Evolutionary conservation across 345 rosid species (phyloP).

Genomic region (Moricandia arvensis): DNA sequence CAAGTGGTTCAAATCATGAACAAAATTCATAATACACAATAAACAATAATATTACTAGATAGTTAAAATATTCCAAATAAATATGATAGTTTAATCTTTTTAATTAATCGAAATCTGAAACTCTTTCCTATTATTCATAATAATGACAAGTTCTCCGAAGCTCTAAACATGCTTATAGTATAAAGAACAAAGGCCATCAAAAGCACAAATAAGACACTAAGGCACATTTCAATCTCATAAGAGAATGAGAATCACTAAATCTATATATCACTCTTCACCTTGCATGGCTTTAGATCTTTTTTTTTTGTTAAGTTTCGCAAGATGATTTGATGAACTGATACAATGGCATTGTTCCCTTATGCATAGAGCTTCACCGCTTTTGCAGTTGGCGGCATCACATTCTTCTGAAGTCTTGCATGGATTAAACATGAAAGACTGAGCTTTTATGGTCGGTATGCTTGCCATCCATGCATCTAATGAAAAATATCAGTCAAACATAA

Average conservation of each 20-base stretch:
- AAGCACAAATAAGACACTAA: not conserved
- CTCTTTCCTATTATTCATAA: too few species aligned
- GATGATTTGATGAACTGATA: not conserved
- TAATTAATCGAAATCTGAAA: too few species aligned
- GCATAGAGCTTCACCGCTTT: constrained; percentile 8
- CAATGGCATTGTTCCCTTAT: constrained; percentile 2
- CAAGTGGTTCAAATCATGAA: too few species aligned
- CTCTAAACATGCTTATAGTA: not conserved
- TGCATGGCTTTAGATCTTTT: not conserved
- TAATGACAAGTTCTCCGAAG: too few species aligned
- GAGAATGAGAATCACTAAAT: not conserved
- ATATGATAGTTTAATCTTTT: too few species aligned
- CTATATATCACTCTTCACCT: constrained; percentile 2
- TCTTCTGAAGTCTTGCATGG: constrained; percentile 6
- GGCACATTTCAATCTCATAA: not conserved
- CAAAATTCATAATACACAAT: too few species aligned
- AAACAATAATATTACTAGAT: too few species aligned
- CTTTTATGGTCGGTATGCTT: not conserved
- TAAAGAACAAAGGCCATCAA: not conserved
- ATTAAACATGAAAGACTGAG: not conserved
- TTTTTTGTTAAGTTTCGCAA: not conserved
- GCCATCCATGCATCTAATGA: not conserved
- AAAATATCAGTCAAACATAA: not conserved
- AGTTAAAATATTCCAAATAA: too few species aligned
- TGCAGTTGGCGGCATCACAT: constrained; percentile 16